phyloP scores from a whole-genome alignment of 495 filamentous ascomycete genomes.

The Cenococcum geophilum region DNA sequence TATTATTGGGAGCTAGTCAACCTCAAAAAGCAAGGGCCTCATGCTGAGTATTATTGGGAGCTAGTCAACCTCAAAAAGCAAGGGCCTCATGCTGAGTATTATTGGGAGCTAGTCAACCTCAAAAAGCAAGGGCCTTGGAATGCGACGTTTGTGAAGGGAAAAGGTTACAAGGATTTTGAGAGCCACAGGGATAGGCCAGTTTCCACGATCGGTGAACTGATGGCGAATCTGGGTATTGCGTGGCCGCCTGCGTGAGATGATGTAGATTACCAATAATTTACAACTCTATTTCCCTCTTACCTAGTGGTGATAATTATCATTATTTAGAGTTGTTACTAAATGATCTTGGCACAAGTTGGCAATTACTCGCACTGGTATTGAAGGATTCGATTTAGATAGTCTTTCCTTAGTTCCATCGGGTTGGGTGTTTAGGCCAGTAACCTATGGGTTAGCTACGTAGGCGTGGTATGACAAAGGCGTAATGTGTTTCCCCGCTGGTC shows the following conservation, averaged over 20 bases:
- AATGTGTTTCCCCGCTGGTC: too few relatives aligned
- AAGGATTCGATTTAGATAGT: too few relatives aligned
- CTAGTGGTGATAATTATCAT: too few relatives aligned
- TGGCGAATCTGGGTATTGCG: neutral
- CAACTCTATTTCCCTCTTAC: too few relatives aligned
- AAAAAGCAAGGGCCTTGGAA: constrained; percentile 6
- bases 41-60: constrained; percentile 7
- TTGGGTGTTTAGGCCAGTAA: too few relatives aligned
- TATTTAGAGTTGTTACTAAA: too few relatives aligned
- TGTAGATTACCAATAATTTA: neutral
- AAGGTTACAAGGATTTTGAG: constrained; percentile 10
- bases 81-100: constrained; percentile 10
- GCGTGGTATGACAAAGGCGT: too few relatives aligned
- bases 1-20: constrained; percentile 3
- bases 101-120: constrained; percentile 6
- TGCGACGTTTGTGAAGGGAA: constrained; percentile 8
- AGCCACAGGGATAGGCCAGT: constrained; percentile 3
- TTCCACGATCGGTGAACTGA: neutral
- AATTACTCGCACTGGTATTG: too few relatives aligned
- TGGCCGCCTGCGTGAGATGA: neutral
- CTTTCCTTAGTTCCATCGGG: too few relatives aligned
- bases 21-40: too few relatives aligned
- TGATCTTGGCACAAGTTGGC: too few relatives aligned
- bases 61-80: constrained; percentile 10
- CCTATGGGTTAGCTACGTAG: too few relatives aligned